A percentile compares a stretch with the other conserved stretches of the same genome.
Evolutionary conservation across 805 yeast species (phyloP).

Genomic region (Ogataea trehaloabstinens): DNA sequence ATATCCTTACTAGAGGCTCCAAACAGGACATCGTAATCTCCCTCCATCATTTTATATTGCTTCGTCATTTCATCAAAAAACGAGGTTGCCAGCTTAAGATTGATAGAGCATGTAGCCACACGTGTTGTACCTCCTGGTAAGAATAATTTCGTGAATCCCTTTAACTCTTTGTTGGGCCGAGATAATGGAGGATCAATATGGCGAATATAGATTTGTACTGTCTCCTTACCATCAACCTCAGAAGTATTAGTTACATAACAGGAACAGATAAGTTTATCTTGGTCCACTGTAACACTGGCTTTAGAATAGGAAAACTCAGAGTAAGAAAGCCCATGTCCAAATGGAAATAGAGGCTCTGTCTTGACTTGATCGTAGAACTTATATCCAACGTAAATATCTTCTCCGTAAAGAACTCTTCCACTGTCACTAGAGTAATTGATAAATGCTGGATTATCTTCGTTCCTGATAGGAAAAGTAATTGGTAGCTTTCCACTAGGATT

Average conservation of each 20-base stretch:
- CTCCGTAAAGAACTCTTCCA: constrained; percentile 40
- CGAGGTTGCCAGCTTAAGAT: constrained; percentile 48
- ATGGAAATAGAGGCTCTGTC: constrained; percentile 39
- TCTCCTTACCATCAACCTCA: constrained; percentile 45
- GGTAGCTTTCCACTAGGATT: constrained; percentile 43
- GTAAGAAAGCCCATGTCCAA: constrained; percentile 44
- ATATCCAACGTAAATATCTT: constrained; percentile 45
- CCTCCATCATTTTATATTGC: constrained; percentile 47
- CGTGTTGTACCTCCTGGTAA: constrained; percentile 42
- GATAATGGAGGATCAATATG: constrained; percentile 33
- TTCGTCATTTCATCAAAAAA: constrained; percentile 48
- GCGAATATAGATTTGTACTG: constrained; percentile 51
- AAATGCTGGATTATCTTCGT: constrained; percentile 36
- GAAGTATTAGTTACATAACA: constrained; percentile 48
- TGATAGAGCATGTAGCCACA: constrained; percentile 35
- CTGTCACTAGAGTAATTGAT: constrained; percentile 33
- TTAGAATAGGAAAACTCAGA: constrained; percentile 33
- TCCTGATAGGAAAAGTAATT: constrained; percentile 36
- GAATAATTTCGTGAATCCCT: constrained; percentile 49
- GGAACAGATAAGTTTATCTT: constrained; percentile 19
- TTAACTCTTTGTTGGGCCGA: constrained; percentile 57
- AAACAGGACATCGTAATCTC: constrained; percentile 27
- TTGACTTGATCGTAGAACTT: constrained; percentile 39
- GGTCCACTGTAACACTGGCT: constrained; percentile 27
- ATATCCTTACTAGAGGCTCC: constrained; percentile 7